Evolutionary conservation across 148 eudicot species (phyloP), one percentile per base, ranked within the genome.

Genomic region (Chenopodium album): DNA sequence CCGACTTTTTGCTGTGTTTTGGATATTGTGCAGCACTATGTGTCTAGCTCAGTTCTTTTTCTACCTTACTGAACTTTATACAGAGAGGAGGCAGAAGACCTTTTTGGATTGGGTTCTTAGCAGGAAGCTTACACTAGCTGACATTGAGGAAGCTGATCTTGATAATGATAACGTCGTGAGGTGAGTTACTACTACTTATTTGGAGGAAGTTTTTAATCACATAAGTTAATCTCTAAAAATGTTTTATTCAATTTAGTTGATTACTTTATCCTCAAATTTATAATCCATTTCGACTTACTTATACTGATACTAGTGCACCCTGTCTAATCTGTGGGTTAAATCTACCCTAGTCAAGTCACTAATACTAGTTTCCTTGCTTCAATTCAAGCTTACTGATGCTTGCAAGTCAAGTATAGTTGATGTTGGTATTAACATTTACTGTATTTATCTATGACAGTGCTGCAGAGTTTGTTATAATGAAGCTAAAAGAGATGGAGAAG

Each of bases 401-500:
- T 13, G 5, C 44, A 56, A 56, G 62, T 56, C 22, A 56, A 56
- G n/a, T 56, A 19, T 41, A 64, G 28, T 79, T 52, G 44, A 56
- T 54, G 31, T 54, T 68, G 52, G 9, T 68, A 3, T 1, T 69
- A 82, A 47, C 48, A 26, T 37, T 26, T 63, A 22, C 44, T 73
- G 70, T n/a, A 29, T 72, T 41, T 22, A 23, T 69, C 26, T 60
- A 2, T 13, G 83, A 14, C 87, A 93, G 95, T 85, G 92, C 85
- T 76, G 91, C 95, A 65, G 95, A 94, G 82, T 90, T 92, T 73
- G 82, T 91, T 63, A 81, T 92, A 62, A 87, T 82, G 83, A 94
- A 94, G 88, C 85, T 92, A 7, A 93, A 87, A 80, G 95, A 93
- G 86, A 87, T 90, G 95, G 98, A 91, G 77, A 94, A 94, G 87